These are phyloP conservation scores for Abortiporus biennis DNA, from an alignment of 1,284 basidiomycete genomes.

Conservation along the genomic window DNA sequence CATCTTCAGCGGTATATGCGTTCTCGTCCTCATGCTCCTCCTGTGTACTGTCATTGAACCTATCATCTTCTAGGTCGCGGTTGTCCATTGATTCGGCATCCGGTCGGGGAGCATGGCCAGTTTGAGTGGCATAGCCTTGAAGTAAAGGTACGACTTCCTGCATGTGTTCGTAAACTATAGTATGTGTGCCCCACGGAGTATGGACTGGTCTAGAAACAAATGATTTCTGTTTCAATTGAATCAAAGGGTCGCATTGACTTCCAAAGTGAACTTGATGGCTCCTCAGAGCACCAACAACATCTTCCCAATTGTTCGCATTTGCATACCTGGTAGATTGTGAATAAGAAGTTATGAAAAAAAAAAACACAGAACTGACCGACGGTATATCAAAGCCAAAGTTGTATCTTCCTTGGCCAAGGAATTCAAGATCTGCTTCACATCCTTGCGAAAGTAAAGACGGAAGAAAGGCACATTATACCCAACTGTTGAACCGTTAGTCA, in stretches of 20 bases:
- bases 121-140: conserved; percentile 9
- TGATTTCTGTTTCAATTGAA: conserved; percentile 25
- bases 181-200: conserved; percentile 20
- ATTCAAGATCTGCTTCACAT: conserved; percentile 23
- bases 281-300: conserved; percentile 25
- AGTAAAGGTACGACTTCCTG: conserved; percentile 20
- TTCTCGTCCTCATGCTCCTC: too few relatives aligned
- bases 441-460: conserved; percentile 16
- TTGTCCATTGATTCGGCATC: conserved; percentile 19
- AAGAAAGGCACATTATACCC: conserved; percentile 34
- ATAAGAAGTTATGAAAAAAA: not conserved
- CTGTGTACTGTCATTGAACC: conserved; percentile 10
- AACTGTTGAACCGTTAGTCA: conserved; percentile 21
- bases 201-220: conserved; percentile 8
- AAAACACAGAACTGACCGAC: conserved; percentile 8
- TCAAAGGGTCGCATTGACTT: conserved; percentile 32
- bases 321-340: conserved; percentile 27
- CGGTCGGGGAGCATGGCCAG: conserved; percentile 10
- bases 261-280: conserved; percentile 16
- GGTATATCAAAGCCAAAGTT: conserved; percentile 13
- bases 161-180: conserved; percentile 24
- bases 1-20: too few relatives aligned
- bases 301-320: conserved; percentile 26
- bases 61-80: conserved; percentile 4
- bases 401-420: conserved; percentile 18